Base-by-base conservation (phyloP, 495 filamentous ascomycete genomes). In the Acidomyces sp. region DNA sequence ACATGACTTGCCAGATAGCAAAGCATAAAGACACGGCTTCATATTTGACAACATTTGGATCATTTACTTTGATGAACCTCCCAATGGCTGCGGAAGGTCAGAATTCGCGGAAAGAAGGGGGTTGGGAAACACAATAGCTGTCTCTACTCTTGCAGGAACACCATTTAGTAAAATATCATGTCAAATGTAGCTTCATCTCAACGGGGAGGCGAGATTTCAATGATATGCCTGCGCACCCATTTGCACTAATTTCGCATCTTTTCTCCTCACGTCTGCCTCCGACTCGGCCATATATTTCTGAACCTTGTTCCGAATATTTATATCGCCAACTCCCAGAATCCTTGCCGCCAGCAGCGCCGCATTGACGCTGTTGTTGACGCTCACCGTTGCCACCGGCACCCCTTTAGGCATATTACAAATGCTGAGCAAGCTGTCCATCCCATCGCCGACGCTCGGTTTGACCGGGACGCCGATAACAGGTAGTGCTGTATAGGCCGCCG, bases 381-480 rank as follows among this genome's bases (percentile, higher is more conserved):
- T 84, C 10, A 96, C 82, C 3, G 85, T 88, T 16, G 85, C 84
- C 37, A 85, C 81, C 24, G 87, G 87, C 36, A 86, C 78, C 11
- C 62, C 62, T 13, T 50, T 43, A 30, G 88, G 90, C 92, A 97
- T 94, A 60, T 94, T 86, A 7, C 86, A 81, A 54, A 93, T 94
- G 48, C 80, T 87, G 50, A 83, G 70, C 51, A 96, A 58, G 54
- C 82, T 88, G 56, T 97, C 92, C 41, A 88, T 69, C 23, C 92
- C 88, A 58, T 93, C 90, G 28, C 93, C 60, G 6, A 78, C 72
- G 45, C 77, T 88, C 3, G 81, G 85, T 63, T 83, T 90, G 15
- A 97, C 78, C 0, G 92, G 90, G 1, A 95, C 74, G 11, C 92
- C 90, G 41, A 96, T 88, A 11, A 95, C 88, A 0, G 88, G 90